phyloP scores from a whole-genome alignment of 1,284 basidiomycete species.

The Farysia itapuensis region DNA sequence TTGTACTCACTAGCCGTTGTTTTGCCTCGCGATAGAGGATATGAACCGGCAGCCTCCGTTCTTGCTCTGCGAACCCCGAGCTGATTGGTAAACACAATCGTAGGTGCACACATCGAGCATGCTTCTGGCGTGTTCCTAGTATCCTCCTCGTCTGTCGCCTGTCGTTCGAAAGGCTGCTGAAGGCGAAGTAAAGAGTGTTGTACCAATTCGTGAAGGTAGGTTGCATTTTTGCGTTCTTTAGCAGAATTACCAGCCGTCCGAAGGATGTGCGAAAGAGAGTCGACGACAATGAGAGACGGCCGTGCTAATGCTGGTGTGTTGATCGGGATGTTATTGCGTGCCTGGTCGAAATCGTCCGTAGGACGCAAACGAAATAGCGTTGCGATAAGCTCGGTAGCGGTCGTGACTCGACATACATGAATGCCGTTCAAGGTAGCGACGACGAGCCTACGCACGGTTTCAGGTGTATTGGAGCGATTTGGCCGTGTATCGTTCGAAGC shows the following conservation, averaged over 20 bases:
- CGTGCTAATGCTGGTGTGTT: conserved; percentile 8
- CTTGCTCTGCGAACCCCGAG: conserved; percentile 13
- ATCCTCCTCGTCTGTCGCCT: background rate
- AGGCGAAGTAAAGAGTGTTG: conserved; percentile 17
- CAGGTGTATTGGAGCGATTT: conserved; percentile 12
- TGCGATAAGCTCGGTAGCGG: conserved; percentile 13
- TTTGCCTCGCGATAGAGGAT: background rate
- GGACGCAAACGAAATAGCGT: conserved; percentile 22
- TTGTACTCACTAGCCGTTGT: background rate
- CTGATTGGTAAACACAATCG: conserved; percentile 31
- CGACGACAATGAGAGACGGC: conserved; percentile 25
- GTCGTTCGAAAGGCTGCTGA: conserved; percentile 18
- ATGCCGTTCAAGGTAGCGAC: conserved; percentile 18
- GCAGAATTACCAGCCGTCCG: conserved; percentile 7
- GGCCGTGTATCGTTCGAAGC: background rate
- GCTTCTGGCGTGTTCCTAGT: conserved; percentile 5
- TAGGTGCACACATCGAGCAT: conserved; percentile 16
- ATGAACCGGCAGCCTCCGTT: conserved; percentile 3
- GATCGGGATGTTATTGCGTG: background rate
- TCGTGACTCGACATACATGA: conserved; percentile 19
- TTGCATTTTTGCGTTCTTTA: conserved; percentile 15
- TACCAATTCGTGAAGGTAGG: conserved; percentile 10
- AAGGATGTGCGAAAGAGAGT: conserved; percentile 27
- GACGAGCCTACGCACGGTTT: conserved; percentile 23
- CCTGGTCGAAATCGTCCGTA: conserved; percentile 6